Percentiles rank a stretch among this genome's conserved stretches.
Evolutionary conservation across 495 filamentous ascomycete genomes (phyloP).

Genomic region (Acidomyces sp.): DNA sequence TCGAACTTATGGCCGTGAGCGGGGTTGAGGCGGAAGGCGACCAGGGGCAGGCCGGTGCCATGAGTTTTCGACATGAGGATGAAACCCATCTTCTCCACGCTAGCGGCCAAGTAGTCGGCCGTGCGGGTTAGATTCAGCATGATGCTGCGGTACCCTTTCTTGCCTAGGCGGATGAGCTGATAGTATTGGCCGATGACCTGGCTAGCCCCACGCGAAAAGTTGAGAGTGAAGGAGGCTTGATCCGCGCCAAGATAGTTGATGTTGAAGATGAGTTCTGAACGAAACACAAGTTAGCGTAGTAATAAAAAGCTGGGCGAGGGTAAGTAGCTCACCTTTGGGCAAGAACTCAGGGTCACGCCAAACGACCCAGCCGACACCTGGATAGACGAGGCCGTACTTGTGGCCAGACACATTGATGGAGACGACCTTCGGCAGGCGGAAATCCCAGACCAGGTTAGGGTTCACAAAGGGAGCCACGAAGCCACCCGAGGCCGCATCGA

Average conservation of each 20-base stretch:
- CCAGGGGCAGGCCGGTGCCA: slow-evolving; percentile 68
- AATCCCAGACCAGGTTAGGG: slow-evolving; percentile 78
- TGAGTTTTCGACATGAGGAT: slow-evolving; percentile 66
- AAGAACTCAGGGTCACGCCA: slow-evolving; percentile 76
- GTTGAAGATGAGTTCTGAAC: slow-evolving; percentile 76
- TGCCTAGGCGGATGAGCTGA: slow-evolving; percentile 82
- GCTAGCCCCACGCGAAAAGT: slow-evolving; percentile 85
- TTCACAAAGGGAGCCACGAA: slow-evolving; percentile 81
- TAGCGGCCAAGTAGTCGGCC: slow-evolving; percentile 61
- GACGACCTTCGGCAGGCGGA: slow-evolving; percentile 70
- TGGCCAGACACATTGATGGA: slow-evolving; percentile 89
- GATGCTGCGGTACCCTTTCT: slow-evolving; percentile 73
- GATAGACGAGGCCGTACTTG: slow-evolving; percentile 74
- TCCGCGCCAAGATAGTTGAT: slow-evolving; percentile 94
- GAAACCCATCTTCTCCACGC: slow-evolving; percentile 61
- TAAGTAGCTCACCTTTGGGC: slow-evolving; percentile 38
- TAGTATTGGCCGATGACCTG: slow-evolving; percentile 96
- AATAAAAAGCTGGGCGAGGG: too few relatives aligned
- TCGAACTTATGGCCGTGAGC: slow-evolving; percentile 54
- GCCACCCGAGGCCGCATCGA: slow-evolving; percentile 80
- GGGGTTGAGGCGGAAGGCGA: slow-evolving; percentile 64
- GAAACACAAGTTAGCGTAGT: not conserved
- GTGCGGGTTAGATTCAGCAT: slow-evolving; percentile 79
- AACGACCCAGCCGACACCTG: slow-evolving; percentile 84
- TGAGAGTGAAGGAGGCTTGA: slow-evolving; percentile 93